A percentile compares a stretch with the other conserved stretches of the same genome.
Conservation (phyloP, 495 filamentous ascomycete genomes). For the Neurospora sp. region DNA sequence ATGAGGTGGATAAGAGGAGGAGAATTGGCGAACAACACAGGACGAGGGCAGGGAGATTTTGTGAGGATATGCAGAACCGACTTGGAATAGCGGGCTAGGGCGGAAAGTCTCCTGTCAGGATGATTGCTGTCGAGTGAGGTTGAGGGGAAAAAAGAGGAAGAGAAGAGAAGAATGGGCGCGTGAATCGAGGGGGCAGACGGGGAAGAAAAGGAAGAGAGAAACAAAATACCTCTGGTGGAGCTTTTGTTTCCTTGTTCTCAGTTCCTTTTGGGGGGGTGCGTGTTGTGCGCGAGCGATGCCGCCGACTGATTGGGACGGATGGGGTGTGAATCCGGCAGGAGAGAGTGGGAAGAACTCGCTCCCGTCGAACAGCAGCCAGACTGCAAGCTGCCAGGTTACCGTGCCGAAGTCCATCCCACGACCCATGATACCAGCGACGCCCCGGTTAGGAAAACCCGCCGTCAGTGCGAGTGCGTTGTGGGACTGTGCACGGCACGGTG, state of each 20-base stretch:
- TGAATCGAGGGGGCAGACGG: neutral
- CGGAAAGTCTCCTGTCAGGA: conserved; percentile 14
- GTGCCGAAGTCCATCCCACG: neutral
- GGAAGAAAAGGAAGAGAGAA: conserved; percentile 6
- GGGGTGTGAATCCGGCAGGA: neutral
- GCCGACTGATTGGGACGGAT: neutral
- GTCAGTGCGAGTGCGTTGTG: neutral
- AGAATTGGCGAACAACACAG: conserved; percentile 22
- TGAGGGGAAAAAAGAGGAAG: conserved; percentile 15
- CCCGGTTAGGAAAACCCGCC: neutral
- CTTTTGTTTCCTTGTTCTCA: neutral
- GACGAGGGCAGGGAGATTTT: conserved; percentile 10
- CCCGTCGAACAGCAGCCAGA: neutral
- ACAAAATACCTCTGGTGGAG: neutral
- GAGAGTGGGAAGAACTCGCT: neutral
- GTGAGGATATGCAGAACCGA: conserved; percentile 10
- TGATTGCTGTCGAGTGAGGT: conserved; percentile 23
- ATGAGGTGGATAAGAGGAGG: neutral
- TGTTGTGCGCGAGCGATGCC: neutral
- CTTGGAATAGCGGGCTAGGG: conserved; percentile 3
- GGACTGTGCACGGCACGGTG: neutral
- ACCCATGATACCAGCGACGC: neutral
- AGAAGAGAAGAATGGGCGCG: neutral
- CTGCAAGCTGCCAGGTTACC: neutral
- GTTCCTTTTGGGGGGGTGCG: neutral